A percentile compares a stretch with the other conserved stretches of the same genome.
Evolutionary conservation across 345 rosid species (phyloP).

Genomic region (Citrus reticulata): DNA sequence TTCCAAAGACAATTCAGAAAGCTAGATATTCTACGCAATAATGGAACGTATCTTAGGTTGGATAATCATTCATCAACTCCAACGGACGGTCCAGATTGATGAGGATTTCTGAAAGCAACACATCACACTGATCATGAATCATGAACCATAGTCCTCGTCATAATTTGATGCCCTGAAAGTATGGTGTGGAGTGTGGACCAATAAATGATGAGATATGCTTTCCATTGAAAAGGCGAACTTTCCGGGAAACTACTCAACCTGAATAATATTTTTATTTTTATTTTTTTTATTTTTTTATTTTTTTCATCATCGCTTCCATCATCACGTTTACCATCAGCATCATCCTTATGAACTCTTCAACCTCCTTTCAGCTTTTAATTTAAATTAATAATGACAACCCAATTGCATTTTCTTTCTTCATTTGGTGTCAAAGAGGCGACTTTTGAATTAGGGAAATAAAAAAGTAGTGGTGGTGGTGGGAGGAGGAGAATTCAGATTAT

Average conservation of each 20-base stretch:
- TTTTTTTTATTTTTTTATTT: too few species aligned
- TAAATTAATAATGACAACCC: background rate
- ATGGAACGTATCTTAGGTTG: conserved; percentile 27
- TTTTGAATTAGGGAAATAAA: background rate
- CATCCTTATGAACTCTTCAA: conserved; percentile 17
- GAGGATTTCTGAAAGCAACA: background rate
- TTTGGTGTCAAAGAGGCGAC: background rate
- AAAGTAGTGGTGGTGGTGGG: background rate
- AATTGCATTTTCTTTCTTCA: background rate
- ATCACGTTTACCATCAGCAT: conserved; percentile 3
- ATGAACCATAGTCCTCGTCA: background rate
- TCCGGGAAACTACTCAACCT: conserved; percentile 36
- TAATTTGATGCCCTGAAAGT: conserved; percentile 44
- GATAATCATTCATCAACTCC: background rate
- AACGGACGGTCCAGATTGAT: conserved; percentile 19
- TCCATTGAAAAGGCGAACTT: conserved; percentile 43
- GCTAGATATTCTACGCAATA: conserved; percentile 26
- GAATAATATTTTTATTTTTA: background rate
- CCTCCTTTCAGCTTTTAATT: conserved; percentile 7
- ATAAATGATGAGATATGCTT: conserved; percentile 50
- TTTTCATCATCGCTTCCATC: conserved; percentile 22
- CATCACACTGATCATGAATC: too few species aligned
- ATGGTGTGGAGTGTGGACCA: conserved; percentile 51
- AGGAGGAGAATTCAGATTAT: background rate
- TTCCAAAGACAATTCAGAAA: conserved; percentile 14